These are phyloP conservation scores for Didymella glomerata DNA, from an alignment of 2,329 filamentous ascomycete genomes.

Conservation along the genomic window DNA sequence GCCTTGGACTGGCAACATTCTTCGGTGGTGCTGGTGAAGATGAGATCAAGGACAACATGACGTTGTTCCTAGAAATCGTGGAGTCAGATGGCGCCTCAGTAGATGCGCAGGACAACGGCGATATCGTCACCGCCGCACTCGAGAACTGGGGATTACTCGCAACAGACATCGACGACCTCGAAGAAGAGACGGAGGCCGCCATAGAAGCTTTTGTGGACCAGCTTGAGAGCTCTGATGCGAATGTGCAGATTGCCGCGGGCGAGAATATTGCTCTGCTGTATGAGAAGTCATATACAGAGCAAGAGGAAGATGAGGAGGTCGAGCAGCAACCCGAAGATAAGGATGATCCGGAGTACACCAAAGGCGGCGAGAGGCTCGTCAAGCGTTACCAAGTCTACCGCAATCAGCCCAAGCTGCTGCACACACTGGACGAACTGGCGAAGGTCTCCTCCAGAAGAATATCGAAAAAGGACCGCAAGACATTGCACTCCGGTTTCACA, in stretches of 20 bases:
- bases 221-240: conserved; percentile 75
- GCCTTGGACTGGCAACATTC: conserved; percentile 74
- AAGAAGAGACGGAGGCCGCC: conserved; percentile 73
- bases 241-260: conserved; percentile 79
- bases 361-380: conserved; percentile 52
- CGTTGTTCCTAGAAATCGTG: conserved; percentile 78
- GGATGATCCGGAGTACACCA: conserved; percentile 50
- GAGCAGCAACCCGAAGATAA: conserved; percentile 60
- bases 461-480: conserved; percentile 72
- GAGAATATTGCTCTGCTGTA: conserved; percentile 84
- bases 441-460: conserved; percentile 68
- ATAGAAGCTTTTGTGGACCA: conserved; percentile 86
- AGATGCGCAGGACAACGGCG: conserved; percentile 73
- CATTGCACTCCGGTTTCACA: conserved; percentile 70
- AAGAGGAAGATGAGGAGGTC: conserved; percentile 64
- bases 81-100: conserved; percentile 79
- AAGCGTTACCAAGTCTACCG: conserved; percentile 75
- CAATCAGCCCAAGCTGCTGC: conserved; percentile 67
- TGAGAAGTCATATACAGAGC: conserved; percentile 72
- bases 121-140: conserved; percentile 76
- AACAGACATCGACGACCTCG: conserved; percentile 77
- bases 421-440: conserved; percentile 67
- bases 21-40: conserved; percentile 77
- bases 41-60: conserved; percentile 75
- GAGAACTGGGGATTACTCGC: conserved; percentile 83